These are phyloP conservation scores for Diddensiella transvaalensis DNA, from an alignment of 805 yeast species.

Conservation along the genomic window DNA sequence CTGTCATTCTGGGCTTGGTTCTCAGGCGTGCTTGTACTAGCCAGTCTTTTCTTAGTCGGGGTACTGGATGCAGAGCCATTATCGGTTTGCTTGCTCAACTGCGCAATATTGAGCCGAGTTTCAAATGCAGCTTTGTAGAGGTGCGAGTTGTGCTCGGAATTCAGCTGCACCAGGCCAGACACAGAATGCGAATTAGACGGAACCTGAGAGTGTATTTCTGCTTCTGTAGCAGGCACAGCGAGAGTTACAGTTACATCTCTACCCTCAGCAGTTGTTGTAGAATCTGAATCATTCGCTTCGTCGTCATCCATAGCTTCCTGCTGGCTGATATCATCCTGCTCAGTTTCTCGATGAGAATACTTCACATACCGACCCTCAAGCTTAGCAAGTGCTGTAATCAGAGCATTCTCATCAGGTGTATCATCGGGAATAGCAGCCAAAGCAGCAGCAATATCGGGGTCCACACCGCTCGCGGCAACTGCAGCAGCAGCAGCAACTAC, in stretches of 20 bases:
- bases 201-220: neutral
- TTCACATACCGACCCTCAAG: slow-evolving; percentile 59
- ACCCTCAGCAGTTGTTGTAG: neutral
- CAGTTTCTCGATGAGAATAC: neutral
- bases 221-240: neutral
- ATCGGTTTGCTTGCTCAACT: too few relatives aligned
- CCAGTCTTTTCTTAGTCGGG: neutral
- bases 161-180: slow-evolving; percentile 1
- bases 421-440: slow-evolving; percentile 64
- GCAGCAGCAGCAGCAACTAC: neutral
- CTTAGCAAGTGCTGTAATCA: slow-evolving; percentile 68
- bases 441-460: slow-evolving; percentile 13
- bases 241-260: neutral
- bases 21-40: neutral
- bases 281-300: slow-evolving; percentile 1
- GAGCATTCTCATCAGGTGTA: slow-evolving; percentile 62
- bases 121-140: slow-evolving; percentile 22
- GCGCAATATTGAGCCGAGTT: slow-evolving; percentile 14
- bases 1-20: neutral
- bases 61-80: neutral
- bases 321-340: slow-evolving; percentile 1
- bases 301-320: too few relatives aligned
- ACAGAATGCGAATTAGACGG: slow-evolving; percentile 3
- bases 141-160: slow-evolving; percentile 13
- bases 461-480: slow-evolving; percentile 3